Conservation (phyloP, 345 rosid genomes). For the Ceriops tagal region DNA sequence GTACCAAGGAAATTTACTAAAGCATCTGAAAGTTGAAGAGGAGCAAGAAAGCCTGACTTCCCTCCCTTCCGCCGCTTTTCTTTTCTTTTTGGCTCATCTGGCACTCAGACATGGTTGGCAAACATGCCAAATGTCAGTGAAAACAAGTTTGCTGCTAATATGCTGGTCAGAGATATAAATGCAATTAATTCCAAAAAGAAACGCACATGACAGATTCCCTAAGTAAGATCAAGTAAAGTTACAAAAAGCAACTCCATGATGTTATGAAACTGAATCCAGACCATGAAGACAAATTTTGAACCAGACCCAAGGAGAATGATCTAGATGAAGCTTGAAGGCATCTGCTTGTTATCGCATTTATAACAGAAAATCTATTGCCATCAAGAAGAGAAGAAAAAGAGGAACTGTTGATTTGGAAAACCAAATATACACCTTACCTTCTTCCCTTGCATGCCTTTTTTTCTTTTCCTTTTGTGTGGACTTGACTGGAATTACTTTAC, state of each 20-base stretch:
- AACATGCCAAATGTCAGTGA: background rate
- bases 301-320: background rate
- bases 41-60: slow-evolving; percentile 22
- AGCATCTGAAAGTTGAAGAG: slow-evolving; percentile 23
- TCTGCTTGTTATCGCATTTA: too few species aligned
- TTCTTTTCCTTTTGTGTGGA: slow-evolving; percentile 30
- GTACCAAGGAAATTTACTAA: slow-evolving; percentile 17
- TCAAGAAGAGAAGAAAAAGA: too few species aligned
- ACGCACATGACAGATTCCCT: too few species aligned
- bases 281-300: slow-evolving; percentile 3
- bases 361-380: too few species aligned
- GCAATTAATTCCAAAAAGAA: background rate
- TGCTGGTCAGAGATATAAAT: background rate
- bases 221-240: too few species aligned
- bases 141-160: background rate
- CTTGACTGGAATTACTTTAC: slow-evolving; percentile 28
- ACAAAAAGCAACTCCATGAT: too few species aligned
- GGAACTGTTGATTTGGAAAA: too few species aligned
- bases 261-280: background rate
- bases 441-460: slow-evolving; percentile 34
- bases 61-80: slow-evolving; percentile 20
- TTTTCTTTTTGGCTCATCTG: slow-evolving; percentile 13
- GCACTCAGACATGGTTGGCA: background rate
- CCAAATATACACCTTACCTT: slow-evolving; percentile 19
- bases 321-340: background rate